Base-by-base conservation (phyloP, 306 rosid genomes). In the Malus sylvestris region DNA sequence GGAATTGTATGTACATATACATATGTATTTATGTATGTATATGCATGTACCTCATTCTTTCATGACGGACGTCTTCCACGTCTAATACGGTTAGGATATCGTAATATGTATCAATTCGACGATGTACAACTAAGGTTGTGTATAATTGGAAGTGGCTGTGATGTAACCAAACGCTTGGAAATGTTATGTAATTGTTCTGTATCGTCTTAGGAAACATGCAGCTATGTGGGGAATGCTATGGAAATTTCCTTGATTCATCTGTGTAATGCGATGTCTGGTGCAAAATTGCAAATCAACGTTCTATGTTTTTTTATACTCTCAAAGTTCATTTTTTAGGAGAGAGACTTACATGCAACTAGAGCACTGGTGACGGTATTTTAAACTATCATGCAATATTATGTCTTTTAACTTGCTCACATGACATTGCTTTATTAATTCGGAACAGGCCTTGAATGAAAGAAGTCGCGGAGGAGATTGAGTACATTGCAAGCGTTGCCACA, bases 381-480 rank as follows among this genome's bases (percentile, higher is more conserved):
- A 51, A 51, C 55, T 51, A 16, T 49, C 6, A 15, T 16, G 20
- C 20, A 15, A 0, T 51, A 1, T 0, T 5, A 4, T 46, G 20
- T 16, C 3, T 51, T 51, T 49, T 51, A 49, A 51, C 55, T 42
- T 1, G 12, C 12, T 51, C 3, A 51, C 3, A 15, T 51, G 8
- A 5, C 1, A 15, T 16, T 16, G 1, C 3, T 51, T 51, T 18
- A 51, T 51, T 51, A 15, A 2, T 51, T 51, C 1, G 8, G 1
- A 51, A 51, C 18, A 16, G 93, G 4, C 98, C 97, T 80, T 93
- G 93, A 1, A 93, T 89, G 97, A 93, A 87, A 77, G 96, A 91
- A 81, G 91, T 91, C 1, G 45, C 79, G 0, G 96, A 87, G 81
- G 97, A 91, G 89, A 88, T 93, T 42, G 88, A 86, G 64, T 93